A percentile compares a stretch with the other conserved stretches of the same genome.
These are phyloP conservation scores for Trametes hirsuta DNA, from an alignment of 1,284 basidiomycete genomes.

Conservation along the genomic window DNA sequence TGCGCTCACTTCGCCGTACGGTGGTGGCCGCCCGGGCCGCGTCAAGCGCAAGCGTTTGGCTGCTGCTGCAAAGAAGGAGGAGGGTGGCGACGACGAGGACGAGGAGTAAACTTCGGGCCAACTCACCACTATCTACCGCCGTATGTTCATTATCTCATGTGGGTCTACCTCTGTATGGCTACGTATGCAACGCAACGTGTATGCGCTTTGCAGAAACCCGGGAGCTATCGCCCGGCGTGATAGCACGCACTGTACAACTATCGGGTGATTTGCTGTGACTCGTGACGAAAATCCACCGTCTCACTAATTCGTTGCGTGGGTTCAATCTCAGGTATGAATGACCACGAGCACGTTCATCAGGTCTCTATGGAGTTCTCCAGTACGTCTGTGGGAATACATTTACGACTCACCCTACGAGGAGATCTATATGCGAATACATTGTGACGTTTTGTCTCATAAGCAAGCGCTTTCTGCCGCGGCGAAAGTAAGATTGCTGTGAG, in stretches of 20 bases:
- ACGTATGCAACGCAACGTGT: conserved; percentile 33
- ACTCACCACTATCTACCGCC: conserved; percentile 21
- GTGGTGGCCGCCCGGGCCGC: conserved; percentile 95
- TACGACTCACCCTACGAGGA: too few species aligned
- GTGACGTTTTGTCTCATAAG: too few species aligned
- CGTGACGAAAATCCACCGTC: too few species aligned
- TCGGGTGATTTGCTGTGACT: too few species aligned
- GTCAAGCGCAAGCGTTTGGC: conserved; percentile 99
- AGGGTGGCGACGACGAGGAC: conserved; percentile 88
- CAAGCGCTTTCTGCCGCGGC: too few species aligned
- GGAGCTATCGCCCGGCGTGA: background rate
- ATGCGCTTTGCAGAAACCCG: conserved; percentile 22
- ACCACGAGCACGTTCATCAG: too few species aligned
- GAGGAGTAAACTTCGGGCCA: conserved; percentile 66
- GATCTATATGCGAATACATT: too few species aligned
- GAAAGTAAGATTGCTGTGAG: too few species aligned
- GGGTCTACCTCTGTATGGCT: conserved; percentile 34
- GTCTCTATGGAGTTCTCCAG: too few species aligned
- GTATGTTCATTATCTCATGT: conserved; percentile 35
- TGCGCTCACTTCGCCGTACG: conserved; percentile 96
- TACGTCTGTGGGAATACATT: too few species aligned
- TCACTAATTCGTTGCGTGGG: too few species aligned
- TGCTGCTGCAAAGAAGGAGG: conserved; percentile 91
- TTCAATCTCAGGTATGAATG: too few species aligned
- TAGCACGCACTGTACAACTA: background rate